Evolutionary conservation across 345 rosid species (phyloP).

Genomic region (Eucalyptus marginata): DNA sequence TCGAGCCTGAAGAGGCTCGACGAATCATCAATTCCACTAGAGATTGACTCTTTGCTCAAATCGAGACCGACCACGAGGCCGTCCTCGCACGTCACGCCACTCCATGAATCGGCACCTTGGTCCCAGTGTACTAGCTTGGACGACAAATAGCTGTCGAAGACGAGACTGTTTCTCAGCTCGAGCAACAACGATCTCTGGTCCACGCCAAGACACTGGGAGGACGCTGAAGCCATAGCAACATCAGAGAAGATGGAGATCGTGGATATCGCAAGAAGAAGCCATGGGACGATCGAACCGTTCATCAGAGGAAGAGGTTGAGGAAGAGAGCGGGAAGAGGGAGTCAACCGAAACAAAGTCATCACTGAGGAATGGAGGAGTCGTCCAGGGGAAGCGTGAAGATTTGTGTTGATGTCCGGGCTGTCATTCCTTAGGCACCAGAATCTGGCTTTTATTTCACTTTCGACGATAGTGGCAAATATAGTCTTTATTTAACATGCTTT

Average conservation of each 20-base stretch:
- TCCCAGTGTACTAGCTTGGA: slow-evolving; percentile 2
- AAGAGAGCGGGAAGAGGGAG: not conserved
- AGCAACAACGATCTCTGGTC: not conserved
- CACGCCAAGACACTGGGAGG: not conserved
- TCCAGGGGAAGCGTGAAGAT: not conserved
- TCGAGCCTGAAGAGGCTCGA: not conserved
- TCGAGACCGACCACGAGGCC: not conserved
- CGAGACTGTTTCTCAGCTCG: not conserved
- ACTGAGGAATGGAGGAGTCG: not conserved
- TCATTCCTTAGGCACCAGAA: not conserved
- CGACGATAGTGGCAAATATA: too few species aligned
- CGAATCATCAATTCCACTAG: accelerated
- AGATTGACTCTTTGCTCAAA: not conserved
- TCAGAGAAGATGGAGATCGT: not conserved
- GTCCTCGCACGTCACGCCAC: slow-evolving; percentile 22
- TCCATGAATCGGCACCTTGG: slow-evolving; percentile 6
- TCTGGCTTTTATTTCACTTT: too few species aligned
- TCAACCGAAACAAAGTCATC: not conserved
- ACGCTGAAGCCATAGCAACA: not conserved
- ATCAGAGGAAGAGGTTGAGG: not conserved
- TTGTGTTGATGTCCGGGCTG: not conserved
- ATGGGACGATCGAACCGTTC: not conserved
- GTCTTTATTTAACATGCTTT: too few species aligned
- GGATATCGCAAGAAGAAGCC: not conserved
- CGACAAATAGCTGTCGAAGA: accelerated